These are phyloP conservation scores for Ajuga chamaepitys DNA, from an alignment of 257 asterid genomes.

Conservation along the genomic window DNA sequence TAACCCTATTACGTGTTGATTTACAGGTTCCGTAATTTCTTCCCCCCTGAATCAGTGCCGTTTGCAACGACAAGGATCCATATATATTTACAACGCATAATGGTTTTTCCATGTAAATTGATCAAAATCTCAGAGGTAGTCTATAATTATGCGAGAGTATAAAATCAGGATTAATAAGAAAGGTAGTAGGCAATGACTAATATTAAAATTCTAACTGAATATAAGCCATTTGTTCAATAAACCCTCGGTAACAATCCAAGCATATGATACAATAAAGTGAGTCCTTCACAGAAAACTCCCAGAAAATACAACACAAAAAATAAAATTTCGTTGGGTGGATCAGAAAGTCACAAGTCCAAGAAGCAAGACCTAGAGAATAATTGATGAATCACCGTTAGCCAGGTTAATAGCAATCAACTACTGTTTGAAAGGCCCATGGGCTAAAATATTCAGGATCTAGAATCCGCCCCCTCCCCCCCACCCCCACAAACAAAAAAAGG, in stretches of 20 bases:
- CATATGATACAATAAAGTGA: neutral
- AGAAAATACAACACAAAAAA: neutral
- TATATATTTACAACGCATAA: no score
- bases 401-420: neutral
- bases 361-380: neutral
- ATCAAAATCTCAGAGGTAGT: no score
- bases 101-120: no score
- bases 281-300: neutral
- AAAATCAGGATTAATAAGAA: neutral
- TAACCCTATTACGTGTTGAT: no score
- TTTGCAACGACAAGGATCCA: no score
- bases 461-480: neutral
- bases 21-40: no score
- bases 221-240: neutral
- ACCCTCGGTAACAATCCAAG: neutral
- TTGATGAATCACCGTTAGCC: neutral
- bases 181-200: neutral
- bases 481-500: no score
- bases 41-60: no score
- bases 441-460: neutral
- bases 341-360: neutral
- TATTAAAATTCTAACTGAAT: neutral
- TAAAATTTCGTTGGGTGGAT: neutral
- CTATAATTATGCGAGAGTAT: neutral
- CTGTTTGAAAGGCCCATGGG: neutral